Conservation (phyloP, 805 yeast genomes). For the Suhomyces sp. region DNA sequence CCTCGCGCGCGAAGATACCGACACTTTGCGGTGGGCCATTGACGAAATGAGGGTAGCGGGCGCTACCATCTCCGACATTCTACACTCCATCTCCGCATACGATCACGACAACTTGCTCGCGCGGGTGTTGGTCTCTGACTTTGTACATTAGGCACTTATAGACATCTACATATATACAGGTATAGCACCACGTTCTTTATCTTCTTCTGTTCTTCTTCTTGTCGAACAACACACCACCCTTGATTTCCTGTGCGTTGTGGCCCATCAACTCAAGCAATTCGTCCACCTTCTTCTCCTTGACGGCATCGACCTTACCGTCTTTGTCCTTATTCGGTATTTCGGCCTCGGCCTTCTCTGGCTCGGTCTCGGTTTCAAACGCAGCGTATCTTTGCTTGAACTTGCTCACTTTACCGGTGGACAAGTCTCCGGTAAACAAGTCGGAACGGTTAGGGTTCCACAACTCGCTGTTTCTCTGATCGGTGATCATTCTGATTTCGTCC, state of each 20-base stretch:
- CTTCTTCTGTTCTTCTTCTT: slow-evolving; percentile 45
- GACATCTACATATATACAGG: slow-evolving; percentile 7
- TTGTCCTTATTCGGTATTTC: slow-evolving; percentile 11
- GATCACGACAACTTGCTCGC: not conserved
- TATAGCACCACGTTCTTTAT: slow-evolving; percentile 1
- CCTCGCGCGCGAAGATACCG: slow-evolving; percentile 18
- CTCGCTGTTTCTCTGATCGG: slow-evolving; percentile 83
- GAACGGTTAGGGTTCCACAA: slow-evolving; percentile 87
- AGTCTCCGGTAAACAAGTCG: slow-evolving; percentile 69
- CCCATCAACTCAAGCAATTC: slow-evolving; percentile 62
- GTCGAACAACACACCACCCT: slow-evolving; percentile 52
- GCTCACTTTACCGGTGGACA: slow-evolving; percentile 79
- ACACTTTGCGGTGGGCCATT: slow-evolving; percentile 26
- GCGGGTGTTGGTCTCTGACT: not conserved
- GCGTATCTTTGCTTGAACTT: slow-evolving; percentile 69
- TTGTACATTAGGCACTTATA: slow-evolving; percentile 6
- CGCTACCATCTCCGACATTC: slow-evolving; percentile 15
- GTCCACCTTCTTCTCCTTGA: slow-evolving; percentile 25
- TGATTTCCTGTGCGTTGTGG: slow-evolving; percentile 50
- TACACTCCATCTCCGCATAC: not conserved
- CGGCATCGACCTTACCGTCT: slow-evolving; percentile 7
- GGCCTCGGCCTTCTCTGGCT: slow-evolving; percentile 21
- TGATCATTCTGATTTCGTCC: slow-evolving; percentile 77
- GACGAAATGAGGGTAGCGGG: slow-evolving; percentile 31
- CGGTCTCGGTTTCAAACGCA: slow-evolving; percentile 39